Conservation (phyloP, 192 early-diverging fungal species). For the Coemansia sp. region DNA sequence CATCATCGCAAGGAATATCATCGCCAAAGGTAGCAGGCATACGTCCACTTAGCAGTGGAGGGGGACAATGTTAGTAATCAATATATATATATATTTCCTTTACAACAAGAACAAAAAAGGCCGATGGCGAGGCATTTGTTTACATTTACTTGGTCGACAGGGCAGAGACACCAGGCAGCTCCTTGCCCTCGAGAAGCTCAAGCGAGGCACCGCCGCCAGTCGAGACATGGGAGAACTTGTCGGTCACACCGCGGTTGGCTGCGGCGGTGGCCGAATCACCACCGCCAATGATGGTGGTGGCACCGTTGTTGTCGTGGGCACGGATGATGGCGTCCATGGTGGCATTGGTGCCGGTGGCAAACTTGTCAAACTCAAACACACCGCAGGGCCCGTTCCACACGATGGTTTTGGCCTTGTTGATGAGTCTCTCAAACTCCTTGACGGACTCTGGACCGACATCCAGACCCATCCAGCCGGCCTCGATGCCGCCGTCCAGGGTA, state of each 20-base stretch:
- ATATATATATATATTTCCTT: neutral
- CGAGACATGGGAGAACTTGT: conserved; percentile 88
- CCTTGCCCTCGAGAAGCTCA: conserved; percentile 96
- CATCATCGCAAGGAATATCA: too few relatives aligned
- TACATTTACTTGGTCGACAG: conserved; percentile 57
- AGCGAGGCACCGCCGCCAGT: conserved; percentile 97
- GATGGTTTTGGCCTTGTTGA: conserved; percentile 82
- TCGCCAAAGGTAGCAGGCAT: too few relatives aligned
- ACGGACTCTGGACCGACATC: conserved; percentile 85
- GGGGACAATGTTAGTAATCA: too few relatives aligned
- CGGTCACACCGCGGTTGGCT: conserved; percentile 77
- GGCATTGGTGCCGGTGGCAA: conserved; percentile 78
- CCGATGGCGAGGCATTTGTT: too few relatives aligned
- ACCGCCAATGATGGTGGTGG: conserved; percentile 91
- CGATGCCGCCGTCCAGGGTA: conserved; percentile 85
- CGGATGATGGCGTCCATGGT: conserved; percentile 82
- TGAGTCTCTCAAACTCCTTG: conserved; percentile 62
- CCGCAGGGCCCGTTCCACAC: conserved; percentile 98
- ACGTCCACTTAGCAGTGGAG: too few relatives aligned
- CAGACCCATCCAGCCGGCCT: conserved; percentile 88
- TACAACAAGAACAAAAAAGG: neutral
- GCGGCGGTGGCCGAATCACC: conserved; percentile 98
- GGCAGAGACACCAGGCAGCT: conserved; percentile 69
- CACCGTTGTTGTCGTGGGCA: conserved; percentile 74
- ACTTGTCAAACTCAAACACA: conserved; percentile 97